Evolutionary conservation across 1,284 basidiomycete species (phyloP), one percentile per base, ranked within the genome.

Genomic region (Cryptococcus sp.): DNA sequence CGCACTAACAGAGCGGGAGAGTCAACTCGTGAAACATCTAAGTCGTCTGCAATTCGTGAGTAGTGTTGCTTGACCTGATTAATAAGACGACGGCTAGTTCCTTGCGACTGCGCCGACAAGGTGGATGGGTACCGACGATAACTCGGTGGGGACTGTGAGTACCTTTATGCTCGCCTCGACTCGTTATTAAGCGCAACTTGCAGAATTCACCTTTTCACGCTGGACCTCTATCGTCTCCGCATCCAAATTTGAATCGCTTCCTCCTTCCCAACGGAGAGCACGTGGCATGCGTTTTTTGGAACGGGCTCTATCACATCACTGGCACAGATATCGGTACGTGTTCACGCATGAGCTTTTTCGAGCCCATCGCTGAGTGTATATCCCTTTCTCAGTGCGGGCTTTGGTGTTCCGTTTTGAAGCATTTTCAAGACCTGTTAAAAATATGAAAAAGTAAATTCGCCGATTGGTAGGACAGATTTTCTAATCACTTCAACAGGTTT

Each of bases 211-310:
- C n/a, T n/a, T n/a, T n/a, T n/a, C n/a, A n/a, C n/a, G n/a, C n/a
- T n/a, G n/a, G n/a, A n/a, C n/a, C n/a, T n/a, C n/a, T n/a, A n/a
- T n/a, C n/a, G n/a, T n/a, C n/a, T n/a, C n/a, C n/a, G n/a, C n/a
- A n/a, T n/a, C n/a, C n/a, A n/a, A n/a, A n/a, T n/a, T n/a, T n/a
- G n/a, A n/a, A n/a, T n/a, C n/a, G n/a, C n/a, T n/a, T n/a, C n/a
- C n/a, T n/a, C n/a, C n/a, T n/a, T n/a, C n/a, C n/a, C n/a, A n/a
- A n/a, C n/a, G n/a, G n/a, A n/a, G n/a, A n/a, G n/a, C n/a, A n/a
- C n/a, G n/a, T n/a, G n/a, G n/a, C n/a, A n/a, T 95, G 92, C 73
- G 89, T 94, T 11, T 83, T 91, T 26, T 95, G 92, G 92, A 86
- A 87, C 56, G 88, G 90, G 3, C 81, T 90, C 34, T 93, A 91